Conservation (phyloP, 805 yeast genomes). For the Yamadazyma sp. region DNA sequence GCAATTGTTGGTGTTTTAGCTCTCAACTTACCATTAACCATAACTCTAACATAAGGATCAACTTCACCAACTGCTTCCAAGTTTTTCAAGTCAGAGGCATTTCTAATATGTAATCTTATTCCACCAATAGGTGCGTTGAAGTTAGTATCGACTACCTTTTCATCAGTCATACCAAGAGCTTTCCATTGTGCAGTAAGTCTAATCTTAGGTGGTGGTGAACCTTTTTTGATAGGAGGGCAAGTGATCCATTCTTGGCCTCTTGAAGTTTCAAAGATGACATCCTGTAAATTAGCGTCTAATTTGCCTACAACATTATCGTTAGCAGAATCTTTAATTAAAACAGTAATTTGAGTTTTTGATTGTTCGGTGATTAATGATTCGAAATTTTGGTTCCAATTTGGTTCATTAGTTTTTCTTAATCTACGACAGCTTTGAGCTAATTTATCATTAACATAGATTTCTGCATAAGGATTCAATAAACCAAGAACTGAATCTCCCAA, state of each 20-base stretch:
- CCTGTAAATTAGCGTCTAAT: constrained; percentile 51
- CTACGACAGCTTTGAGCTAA: constrained; percentile 57
- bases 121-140: constrained; percentile 66
- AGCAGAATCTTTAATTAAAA: constrained; percentile 61
- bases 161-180: constrained; percentile 55
- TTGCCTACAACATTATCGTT: constrained; percentile 54
- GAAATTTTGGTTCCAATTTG: constrained; percentile 62
- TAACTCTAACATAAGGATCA: constrained; percentile 68
- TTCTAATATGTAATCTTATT: constrained; percentile 54
- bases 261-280: constrained; percentile 46
- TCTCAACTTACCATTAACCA: constrained; percentile 54
- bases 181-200: constrained; percentile 65
- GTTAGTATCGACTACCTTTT: constrained; percentile 42
- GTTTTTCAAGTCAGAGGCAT: constrained; percentile 50
- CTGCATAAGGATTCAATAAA: constrained; percentile 64
- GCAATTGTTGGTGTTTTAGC: constrained; percentile 55
- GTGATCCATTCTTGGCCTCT: constrained; percentile 50
- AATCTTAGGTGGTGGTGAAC: constrained; percentile 42
- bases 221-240: constrained; percentile 40
- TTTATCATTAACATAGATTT: constrained; percentile 56
- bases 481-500: constrained; percentile 48
- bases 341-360: constrained; percentile 49
- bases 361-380: constrained; percentile 65
- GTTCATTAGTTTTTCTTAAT: constrained; percentile 66
- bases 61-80: constrained; percentile 68